Conservation (phyloP, 306 rosid genomes). For the Corylus heterophylla region DNA sequence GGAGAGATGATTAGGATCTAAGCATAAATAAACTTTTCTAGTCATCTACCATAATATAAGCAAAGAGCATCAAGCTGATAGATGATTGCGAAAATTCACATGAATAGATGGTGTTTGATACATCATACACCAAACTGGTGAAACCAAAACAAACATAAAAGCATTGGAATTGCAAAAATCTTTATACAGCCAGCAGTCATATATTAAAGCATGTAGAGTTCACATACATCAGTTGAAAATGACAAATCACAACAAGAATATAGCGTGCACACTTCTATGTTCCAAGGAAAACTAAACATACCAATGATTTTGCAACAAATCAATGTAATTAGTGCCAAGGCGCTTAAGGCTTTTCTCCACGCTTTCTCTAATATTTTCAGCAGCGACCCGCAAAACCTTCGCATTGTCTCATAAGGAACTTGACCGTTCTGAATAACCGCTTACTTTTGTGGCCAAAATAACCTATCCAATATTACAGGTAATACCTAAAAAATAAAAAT, state of each 20-base stretch:
- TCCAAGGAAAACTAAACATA: slow-evolving; percentile 30
- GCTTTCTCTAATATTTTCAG: slow-evolving; percentile 79
- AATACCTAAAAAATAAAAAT: not conserved
- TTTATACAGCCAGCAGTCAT: not conserved
- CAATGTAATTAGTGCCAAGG: slow-evolving; percentile 91
- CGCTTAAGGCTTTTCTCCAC: slow-evolving; percentile 95
- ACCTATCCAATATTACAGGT: slow-evolving; percentile 47
- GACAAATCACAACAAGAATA: not conserved
- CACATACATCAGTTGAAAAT: not conserved
- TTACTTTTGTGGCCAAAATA: slow-evolving; percentile 75
- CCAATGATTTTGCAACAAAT: slow-evolving; percentile 95
- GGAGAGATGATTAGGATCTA: not conserved
- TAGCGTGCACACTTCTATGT: not conserved
- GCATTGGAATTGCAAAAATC: not conserved
- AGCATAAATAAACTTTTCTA: not conserved
- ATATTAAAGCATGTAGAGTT: not conserved
- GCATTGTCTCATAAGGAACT: slow-evolving; percentile 69
- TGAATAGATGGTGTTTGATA: not conserved
- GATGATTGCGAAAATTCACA: not conserved
- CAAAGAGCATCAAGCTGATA: not conserved
- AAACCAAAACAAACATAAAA: not conserved
- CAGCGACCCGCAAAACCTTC: slow-evolving; percentile 69
- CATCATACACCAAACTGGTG: not conserved
- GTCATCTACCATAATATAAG: too few species aligned
- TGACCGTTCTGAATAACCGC: slow-evolving; percentile 76